A percentile compares a stretch with the other conserved stretches of the same genome.
phyloP scores from a whole-genome alignment of 2,329 filamentous ascomycete genomes.

The Botryotinia calthae region DNA sequence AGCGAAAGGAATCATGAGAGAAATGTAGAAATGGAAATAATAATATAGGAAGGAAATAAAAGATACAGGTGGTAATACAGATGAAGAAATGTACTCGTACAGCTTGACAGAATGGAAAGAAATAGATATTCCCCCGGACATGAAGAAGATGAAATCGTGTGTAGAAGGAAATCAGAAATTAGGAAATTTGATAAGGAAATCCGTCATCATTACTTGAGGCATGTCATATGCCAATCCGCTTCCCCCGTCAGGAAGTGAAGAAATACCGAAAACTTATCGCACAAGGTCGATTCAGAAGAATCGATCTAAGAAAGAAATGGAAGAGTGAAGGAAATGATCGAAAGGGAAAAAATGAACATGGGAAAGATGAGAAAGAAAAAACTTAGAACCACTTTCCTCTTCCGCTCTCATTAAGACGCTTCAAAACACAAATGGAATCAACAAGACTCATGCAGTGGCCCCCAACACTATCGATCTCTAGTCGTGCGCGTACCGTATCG shows the following conservation, averaged over 20 bases:
- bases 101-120: background rate
- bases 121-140: background rate
- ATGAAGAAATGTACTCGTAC: background rate
- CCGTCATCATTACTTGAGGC: conserved; percentile 10
- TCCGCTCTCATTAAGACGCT: conserved; percentile 48
- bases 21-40: background rate
- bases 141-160: conserved; percentile 7
- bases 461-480: conserved; percentile 51
- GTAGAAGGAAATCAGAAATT: background rate
- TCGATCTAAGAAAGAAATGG: background rate
- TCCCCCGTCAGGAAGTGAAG: background rate
- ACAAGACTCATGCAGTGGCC: conserved; percentile 50
- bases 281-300: background rate
- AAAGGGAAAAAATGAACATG: background rate
- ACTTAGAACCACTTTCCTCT: conserved; percentile 45
- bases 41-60: background rate
- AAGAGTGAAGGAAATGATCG: background rate
- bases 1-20: background rate
- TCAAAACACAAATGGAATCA: conserved; percentile 53
- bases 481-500: conserved; percentile 46
- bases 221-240: conserved; percentile 2
- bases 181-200: background rate
- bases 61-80: conserved; percentile 6
- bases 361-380: background rate
- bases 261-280: background rate